Base-by-base conservation (phyloP, 2,329 filamentous ascomycete species). In the Zopfia rhizophila region DNA sequence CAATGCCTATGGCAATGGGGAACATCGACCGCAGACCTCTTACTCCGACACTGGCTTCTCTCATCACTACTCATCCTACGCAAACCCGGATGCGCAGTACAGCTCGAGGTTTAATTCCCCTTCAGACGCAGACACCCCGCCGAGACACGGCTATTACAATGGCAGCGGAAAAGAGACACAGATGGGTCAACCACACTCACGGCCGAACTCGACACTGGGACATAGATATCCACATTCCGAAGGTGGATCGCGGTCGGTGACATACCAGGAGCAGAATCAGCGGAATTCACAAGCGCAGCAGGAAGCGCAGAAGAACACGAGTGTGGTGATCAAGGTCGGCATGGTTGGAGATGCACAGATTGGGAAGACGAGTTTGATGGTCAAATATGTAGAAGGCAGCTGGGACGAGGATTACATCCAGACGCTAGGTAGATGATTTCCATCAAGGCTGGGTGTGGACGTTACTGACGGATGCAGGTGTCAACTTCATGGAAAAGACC, bases 401-500 rank as follows among this genome's bases (percentile, higher is more conserved):
- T 99, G 94, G 91, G 94, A 99, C 73, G 94, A 99, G 76, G 94
- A 99, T 72, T 99, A 99, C 74, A 99, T 99, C 66, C 94, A 99
- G 76, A 99, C 94, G 16, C 78, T 99, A 31, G 94, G 85, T 88
- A 74, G 53, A 78, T 38, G 40, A 32, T 56, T 17, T 38, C 40
- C 40, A 27, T 45, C 17, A 18, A 5, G 12, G 7, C 18, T 57
- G 24, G 30, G 12, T 11, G 13, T 7, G 5, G 13, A 32, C 21
- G n/a, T 18, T 32, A 45, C 59, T 66, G 19, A 66, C 58, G 21
- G 17, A 11, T 10, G n/a, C 60, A 88, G 85, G 94, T 59, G 94
- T 99, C 75, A 99, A 99, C 75, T 99, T 99, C 75, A 99, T 99
- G 94, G 94, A 99, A 74, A 99, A 99, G 82, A 99, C 94, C 24